Evolutionary conservation across 805 yeast genomes (phyloP).

Genomic region (Deakozyma indianensis): DNA sequence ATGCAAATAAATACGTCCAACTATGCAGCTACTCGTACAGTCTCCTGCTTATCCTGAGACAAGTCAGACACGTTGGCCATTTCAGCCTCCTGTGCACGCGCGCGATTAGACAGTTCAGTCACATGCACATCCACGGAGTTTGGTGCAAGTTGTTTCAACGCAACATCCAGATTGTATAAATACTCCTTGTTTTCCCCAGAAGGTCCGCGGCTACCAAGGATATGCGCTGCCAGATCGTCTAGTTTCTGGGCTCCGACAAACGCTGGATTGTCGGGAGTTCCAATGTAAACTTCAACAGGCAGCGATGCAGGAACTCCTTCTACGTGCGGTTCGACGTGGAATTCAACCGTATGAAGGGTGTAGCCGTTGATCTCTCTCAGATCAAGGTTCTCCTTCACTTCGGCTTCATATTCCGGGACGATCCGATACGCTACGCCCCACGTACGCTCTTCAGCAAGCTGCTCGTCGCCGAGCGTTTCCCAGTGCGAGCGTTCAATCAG

Average conservation of each 20-base stretch:
- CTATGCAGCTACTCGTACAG: no score
- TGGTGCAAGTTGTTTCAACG: conserved; percentile 29
- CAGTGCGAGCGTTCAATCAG: conserved; percentile 41
- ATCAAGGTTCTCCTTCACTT: conserved; percentile 58
- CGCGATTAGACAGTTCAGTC: conserved; percentile 21
- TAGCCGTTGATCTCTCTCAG: conserved; percentile 85
- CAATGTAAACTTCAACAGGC: conserved; percentile 61
- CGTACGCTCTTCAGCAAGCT: conserved; percentile 16
- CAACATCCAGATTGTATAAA: conserved; percentile 35
- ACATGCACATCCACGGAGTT: conserved; percentile 29
- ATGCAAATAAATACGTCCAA: no score
- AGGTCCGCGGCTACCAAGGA: conserved; percentile 50
- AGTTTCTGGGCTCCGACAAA: conserved; percentile 73
- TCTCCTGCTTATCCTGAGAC: no score
- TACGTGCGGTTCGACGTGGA: conserved; percentile 29
- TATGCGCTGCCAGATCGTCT: conserved; percentile 43
- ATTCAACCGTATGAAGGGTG: conserved; percentile 50
- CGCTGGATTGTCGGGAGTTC: conserved; percentile 65
- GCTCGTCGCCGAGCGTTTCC: conserved; percentile 32
- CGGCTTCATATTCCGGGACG: conserved; percentile 43
- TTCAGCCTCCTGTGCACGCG: conserved; percentile 10
- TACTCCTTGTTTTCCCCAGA: conserved; percentile 74
- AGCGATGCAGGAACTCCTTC: conserved; percentile 19
- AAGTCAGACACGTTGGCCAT: not conserved
- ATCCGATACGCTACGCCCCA: conserved; percentile 82